These are phyloP conservation scores for Alternaria triticimaculans DNA, from an alignment of 2,329 filamentous ascomycete genomes.

Conservation along the genomic window DNA sequence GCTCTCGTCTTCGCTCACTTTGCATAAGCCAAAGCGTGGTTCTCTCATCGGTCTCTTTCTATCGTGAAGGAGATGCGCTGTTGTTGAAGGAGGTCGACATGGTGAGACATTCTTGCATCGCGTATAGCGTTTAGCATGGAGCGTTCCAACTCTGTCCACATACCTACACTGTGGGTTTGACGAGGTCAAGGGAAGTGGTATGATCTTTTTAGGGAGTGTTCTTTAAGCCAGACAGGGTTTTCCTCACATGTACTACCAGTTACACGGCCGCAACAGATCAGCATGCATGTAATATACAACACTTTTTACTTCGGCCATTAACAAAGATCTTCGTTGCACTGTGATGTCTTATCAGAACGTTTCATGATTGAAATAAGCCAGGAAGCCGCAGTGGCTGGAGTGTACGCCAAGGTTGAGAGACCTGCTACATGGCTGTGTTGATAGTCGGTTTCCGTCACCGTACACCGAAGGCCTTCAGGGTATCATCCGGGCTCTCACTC, in stretches of 20 bases:
- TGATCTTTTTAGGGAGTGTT: conserved; percentile 31
- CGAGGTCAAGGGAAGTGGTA: conserved; percentile 15
- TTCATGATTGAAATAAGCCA: background rate
- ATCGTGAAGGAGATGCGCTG: conserved; percentile 12
- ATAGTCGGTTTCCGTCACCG: background rate
- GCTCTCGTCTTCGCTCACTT: conserved; percentile 37
- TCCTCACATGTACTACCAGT: conserved; percentile 38
- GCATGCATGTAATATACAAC: conserved; percentile 38
- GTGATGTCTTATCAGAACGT: background rate
- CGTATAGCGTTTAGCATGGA: conserved; percentile 26
- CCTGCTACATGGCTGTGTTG: background rate
- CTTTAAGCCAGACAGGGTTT: conserved; percentile 33
- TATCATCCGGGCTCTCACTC: conserved; percentile 20
- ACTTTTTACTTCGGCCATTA: conserved; percentile 25
- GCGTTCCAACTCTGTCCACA: conserved; percentile 19
- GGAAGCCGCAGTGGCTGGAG: background rate
- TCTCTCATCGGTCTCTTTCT: conserved; percentile 9
- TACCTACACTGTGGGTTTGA: conserved; percentile 24
- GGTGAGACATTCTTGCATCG: conserved; percentile 25
- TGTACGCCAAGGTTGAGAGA: background rate
- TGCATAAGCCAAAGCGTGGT: conserved; percentile 19
- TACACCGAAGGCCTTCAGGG: conserved; percentile 15
- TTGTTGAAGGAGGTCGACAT: conserved; percentile 18
- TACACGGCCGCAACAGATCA: conserved; percentile 33
- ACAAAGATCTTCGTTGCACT: background rate